Base-by-base conservation (phyloP, 257 asterid genomes). In the Ilex asprella region DNA sequence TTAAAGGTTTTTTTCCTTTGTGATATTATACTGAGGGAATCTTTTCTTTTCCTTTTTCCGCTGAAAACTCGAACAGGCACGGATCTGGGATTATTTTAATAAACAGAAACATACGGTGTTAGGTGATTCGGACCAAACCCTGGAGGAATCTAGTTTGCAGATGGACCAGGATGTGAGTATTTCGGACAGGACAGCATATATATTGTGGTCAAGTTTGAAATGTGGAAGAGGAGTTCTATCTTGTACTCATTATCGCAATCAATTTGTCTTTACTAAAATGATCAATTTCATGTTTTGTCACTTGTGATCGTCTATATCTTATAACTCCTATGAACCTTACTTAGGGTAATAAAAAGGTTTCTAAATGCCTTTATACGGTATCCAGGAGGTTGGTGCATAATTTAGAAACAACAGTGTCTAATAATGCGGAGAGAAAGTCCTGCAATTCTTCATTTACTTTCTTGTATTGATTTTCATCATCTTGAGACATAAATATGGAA, bases 91-190 rank as follows among this genome's bases (percentile, higher is more conserved):
- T 80, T 93, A 68, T 78, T 89, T 87, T 64, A 80, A 85, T 73
- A 81, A 75, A 79, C 64, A 43, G 73, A 87, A 82, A 85, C 84
- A 89, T 15, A 62, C 77, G 4, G 21, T 70, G 62, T 65, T 93
- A 62, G 35, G 39, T 69, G 68, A 81, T 50, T 89, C 94, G 31
- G 69, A 62, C 67, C 86, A 78, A 74, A 89, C 91, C 21, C 76
- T 93, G 57, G 97, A 87, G 78, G 97, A 81, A 50, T 74, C 88
- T 74, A 73, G 73, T 73, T 62, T 93, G 59, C 86, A 83, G 92
- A 87, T 89, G 96, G 97, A 93, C 71, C 99, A 93, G 69, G 76
- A 85, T 71, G 99, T 93, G 77, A 72, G 99, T 71, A 49, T 15
- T 49, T 49, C 14, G 14, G 54, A 49, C 27, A 21, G 27, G 27